Evolutionary conservation across 2,329 filamentous ascomycete genomes (phyloP).

Genomic region (Botrytis galanthina): DNA sequence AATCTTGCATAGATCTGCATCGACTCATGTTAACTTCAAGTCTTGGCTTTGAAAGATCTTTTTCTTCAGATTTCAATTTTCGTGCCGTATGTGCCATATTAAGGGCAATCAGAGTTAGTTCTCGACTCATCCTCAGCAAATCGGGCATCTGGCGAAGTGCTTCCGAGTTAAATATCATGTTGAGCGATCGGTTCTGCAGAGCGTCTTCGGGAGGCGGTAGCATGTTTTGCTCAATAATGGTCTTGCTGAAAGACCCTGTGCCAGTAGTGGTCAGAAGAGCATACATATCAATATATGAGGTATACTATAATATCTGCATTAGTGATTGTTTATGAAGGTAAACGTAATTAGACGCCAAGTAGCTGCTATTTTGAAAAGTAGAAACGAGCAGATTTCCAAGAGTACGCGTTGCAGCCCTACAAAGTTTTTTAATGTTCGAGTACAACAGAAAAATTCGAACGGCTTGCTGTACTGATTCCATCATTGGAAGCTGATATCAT

Average conservation of each 20-base stretch:
- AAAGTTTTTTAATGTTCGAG: not conserved
- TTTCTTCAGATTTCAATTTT: constrained; percentile 27
- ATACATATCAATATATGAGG: constrained; percentile 55
- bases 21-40: not conserved
- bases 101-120: constrained; percentile 31
- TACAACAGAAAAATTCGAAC: not conserved
- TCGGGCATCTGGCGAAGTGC: not conserved
- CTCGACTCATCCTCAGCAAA: constrained; percentile 27
- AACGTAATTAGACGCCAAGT: not conserved
- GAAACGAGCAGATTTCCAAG: not conserved
- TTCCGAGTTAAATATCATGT: not conserved
- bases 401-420: not conserved
- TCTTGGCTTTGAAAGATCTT: not conserved
- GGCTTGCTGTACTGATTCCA: not conserved
- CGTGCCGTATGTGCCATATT: constrained; percentile 27
- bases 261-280: constrained; percentile 53
- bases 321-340: not conserved
- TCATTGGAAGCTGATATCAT: not conserved
- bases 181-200: not conserved
- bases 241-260: constrained; percentile 49
- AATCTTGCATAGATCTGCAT: not conserved
- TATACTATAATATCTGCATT: constrained; percentile 38
- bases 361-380: not conserved
- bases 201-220: constrained; percentile 41
- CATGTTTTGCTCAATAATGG: constrained; percentile 46